These are phyloP conservation scores for Ascobolus immersus DNA, from an alignment of 495 filamentous ascomycete species.

Conservation along the genomic window DNA sequence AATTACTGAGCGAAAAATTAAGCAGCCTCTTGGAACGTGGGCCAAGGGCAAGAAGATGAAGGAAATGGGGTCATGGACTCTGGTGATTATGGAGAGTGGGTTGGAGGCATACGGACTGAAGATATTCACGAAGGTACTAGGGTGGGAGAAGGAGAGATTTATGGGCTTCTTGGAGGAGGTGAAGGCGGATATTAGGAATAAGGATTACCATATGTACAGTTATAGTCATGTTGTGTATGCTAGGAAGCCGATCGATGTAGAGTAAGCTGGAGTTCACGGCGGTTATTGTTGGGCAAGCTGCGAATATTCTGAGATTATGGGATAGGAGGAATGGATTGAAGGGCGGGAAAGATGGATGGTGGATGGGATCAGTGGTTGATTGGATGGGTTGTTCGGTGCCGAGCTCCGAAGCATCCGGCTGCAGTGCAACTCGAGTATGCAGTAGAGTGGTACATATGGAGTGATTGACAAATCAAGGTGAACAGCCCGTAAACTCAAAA, in stretches of 20 bases:
- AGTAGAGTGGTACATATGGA: too few species aligned
- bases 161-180: neutral
- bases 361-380: too few species aligned
- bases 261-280: too few species aligned
- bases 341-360: too few species aligned
- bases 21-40: slow-evolving; percentile 26
- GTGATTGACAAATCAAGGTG: too few species aligned
- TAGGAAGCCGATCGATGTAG: neutral
- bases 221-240: neutral
- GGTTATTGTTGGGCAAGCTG: too few species aligned
- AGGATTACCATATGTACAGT: neutral
- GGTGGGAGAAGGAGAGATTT: slow-evolving; percentile 7
- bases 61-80: slow-evolving; percentile 22
- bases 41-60: slow-evolving; percentile 19
- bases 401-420: too few species aligned
- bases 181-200: neutral
- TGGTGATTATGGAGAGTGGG: slow-evolving; percentile 19
- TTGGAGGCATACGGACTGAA: slow-evolving; percentile 24
- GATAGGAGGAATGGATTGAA: too few species aligned
- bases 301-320: too few species aligned
- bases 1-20: slow-evolving; percentile 19
- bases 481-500: too few species aligned
- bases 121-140: slow-evolving; percentile 22
- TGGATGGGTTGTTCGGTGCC: too few species aligned
- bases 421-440: too few species aligned